Evolutionary conservation across 768 basidiomycete genomes (phyloP).

Genomic region (Rhodocollybia butyracea): DNA sequence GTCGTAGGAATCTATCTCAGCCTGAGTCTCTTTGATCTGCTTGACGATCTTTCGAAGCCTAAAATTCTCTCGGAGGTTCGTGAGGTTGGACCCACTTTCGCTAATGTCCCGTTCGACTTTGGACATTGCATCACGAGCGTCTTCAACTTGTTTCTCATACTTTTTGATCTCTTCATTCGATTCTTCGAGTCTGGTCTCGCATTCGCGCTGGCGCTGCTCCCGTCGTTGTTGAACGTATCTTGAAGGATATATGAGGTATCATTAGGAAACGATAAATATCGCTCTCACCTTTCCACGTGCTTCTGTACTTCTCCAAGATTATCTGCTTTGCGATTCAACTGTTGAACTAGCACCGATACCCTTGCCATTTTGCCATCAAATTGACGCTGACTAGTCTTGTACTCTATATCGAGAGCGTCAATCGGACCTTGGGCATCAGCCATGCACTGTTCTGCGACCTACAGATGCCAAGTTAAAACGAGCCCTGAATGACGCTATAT

Average conservation of each 20-base stretch:
- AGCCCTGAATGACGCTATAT: no score
- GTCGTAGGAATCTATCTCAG: conserved; percentile 71
- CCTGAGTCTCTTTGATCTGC: conserved; percentile 65
- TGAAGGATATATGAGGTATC: neutral
- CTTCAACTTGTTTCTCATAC: conserved; percentile 34
- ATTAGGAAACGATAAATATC: neutral
- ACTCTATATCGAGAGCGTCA: conserved; percentile 54
- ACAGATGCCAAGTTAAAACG: conserved; percentile 5
- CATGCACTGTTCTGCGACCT: conserved; percentile 67
- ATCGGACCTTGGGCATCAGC: conserved; percentile 63
- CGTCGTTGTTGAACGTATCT: conserved; percentile 78
- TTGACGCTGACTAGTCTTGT: conserved; percentile 47
- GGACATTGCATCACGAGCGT: conserved; percentile 40
- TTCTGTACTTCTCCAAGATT: conserved; percentile 59
- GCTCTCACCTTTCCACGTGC: conserved; percentile 57
- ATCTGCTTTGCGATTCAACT: conserved; percentile 63
- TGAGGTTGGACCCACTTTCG: conserved; percentile 64
- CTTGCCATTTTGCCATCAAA: conserved; percentile 44
- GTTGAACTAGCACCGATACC: conserved; percentile 56
- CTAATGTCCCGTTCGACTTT: conserved; percentile 76
- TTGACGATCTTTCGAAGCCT: conserved; percentile 65
- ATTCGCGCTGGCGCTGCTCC: conserved; percentile 56
- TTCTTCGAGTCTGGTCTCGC: conserved; percentile 48
- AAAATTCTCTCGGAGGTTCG: conserved; percentile 80
- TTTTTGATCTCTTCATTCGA: conserved; percentile 35